Conservation (phyloP, 305 asterid genomes). For the Withania somnifera region DNA sequence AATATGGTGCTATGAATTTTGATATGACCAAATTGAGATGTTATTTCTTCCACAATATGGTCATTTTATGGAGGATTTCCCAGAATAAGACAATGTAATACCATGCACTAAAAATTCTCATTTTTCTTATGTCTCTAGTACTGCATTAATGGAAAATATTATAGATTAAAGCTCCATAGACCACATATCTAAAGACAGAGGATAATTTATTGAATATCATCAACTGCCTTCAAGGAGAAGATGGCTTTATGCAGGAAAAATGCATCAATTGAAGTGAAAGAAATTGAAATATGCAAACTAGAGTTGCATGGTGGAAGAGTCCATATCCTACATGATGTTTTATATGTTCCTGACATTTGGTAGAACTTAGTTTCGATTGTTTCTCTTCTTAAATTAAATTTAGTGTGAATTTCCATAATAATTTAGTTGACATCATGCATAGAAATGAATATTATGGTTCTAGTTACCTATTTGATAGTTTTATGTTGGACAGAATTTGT, state of each 20-base stretch:
- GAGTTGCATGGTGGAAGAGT: neutral
- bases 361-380: too few species aligned
- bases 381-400: neutral
- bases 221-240: neutral
- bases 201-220: too few species aligned
- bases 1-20: neutral
- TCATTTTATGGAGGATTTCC: neutral
- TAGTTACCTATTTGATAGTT: too few species aligned
- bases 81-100: too few species aligned
- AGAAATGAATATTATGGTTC: neutral
- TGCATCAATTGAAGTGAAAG: neutral
- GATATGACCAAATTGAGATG: neutral
- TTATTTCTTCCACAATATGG: neutral
- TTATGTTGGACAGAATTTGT: too few species aligned
- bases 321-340: neutral
- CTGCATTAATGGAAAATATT: too few species aligned
- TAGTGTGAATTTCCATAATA: neutral
- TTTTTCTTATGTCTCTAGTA: too few species aligned
- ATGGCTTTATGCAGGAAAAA: neutral
- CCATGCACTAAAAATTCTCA: too few species aligned
- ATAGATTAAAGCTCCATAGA: too few species aligned
- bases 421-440: neutral
- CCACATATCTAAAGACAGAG: too few species aligned
- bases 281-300: neutral
- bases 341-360: too few species aligned